These are phyloP conservation scores for Tuber calosporum DNA, from an alignment of 495 filamentous ascomycete genomes.

Conservation along the genomic window DNA sequence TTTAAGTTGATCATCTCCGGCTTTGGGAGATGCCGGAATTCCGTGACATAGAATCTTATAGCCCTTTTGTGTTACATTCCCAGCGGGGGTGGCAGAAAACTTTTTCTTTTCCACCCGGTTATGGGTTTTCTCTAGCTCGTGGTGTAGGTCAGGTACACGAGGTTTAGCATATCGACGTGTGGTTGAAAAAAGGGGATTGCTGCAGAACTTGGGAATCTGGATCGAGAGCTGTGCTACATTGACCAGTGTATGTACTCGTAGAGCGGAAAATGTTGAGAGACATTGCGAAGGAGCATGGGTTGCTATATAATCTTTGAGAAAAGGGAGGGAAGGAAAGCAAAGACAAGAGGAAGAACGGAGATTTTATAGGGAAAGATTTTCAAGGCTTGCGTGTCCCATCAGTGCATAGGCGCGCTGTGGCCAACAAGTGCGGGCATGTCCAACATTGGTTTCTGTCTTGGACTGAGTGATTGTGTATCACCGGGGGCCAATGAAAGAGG, in stretches of 20 bases:
- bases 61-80: too few relatives aligned
- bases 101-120: too few relatives aligned
- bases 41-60: too few relatives aligned
- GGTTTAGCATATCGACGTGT: not conserved
- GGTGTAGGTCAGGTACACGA: not conserved
- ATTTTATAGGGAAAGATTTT: too few relatives aligned
- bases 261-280: not conserved
- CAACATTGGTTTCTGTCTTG: not conserved
- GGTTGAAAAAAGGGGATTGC: not conserved
- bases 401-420: too few relatives aligned
- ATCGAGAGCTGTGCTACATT: not conserved
- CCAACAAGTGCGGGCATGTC: too few relatives aligned
- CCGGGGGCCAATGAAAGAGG: not conserved
- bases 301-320: not conserved
- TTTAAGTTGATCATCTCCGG: not conserved
- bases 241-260: not conserved
- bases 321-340: too few relatives aligned
- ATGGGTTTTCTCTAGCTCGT: not conserved
- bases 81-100: not conserved
- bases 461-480: not conserved
- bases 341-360: too few relatives aligned
- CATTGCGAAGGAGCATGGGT: not conserved
- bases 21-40: not conserved
- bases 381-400: too few relatives aligned
- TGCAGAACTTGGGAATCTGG: not conserved